Evolutionary conservation across 306 rosid species (phyloP).

Genomic region (Vigna nakashimae): DNA sequence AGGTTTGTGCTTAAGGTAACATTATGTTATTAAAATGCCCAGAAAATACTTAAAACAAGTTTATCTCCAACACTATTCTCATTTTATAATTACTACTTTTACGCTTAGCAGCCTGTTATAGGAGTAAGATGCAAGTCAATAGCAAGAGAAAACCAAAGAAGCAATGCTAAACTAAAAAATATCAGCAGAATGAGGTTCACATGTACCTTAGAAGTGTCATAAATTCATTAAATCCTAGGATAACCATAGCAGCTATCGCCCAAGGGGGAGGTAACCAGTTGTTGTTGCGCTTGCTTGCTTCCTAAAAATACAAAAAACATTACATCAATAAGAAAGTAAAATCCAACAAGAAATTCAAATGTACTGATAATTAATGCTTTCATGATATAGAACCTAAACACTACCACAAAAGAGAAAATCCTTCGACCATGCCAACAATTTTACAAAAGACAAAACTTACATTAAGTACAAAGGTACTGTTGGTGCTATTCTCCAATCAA

Average conservation of each 20-base stretch:
- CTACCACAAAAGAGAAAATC: constrained; percentile 9
- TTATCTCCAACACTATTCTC: constrained; percentile 15
- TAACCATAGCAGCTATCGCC: constrained; percentile 84
- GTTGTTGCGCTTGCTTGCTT: constrained; percentile 93
- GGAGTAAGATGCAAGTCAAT: constrained; percentile 18
- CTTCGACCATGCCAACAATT: constrained; percentile 25
- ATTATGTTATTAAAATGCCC: constrained; percentile 14
- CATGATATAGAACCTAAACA: constrained; percentile 30
- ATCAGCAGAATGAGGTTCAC: constrained; percentile 34
- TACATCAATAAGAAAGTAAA: constrained; percentile 34
- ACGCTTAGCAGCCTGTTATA: constrained; percentile 8
- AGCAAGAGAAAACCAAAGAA: constrained; percentile 31
- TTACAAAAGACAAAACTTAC: neutral
- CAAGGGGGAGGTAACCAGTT: constrained; percentile 99
- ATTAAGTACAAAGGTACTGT: too few relatives aligned
- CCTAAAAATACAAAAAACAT: constrained; percentile 61
- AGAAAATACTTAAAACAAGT: neutral
- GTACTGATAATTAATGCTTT: constrained; percentile 14
- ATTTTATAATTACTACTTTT: constrained; percentile 8
- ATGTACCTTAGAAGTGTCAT: constrained; percentile 88
- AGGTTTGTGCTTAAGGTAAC: constrained; percentile 3
- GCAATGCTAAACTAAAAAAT: constrained; percentile 30
- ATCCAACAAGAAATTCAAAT: constrained; percentile 1
- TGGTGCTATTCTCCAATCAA: too few relatives aligned
- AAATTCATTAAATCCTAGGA: constrained; percentile 95